Evolutionary conservation across 192 early-diverging fungal species (phyloP), one percentile per base, ranked within the genome.

Genomic region (Coemansia aciculifera): DNA sequence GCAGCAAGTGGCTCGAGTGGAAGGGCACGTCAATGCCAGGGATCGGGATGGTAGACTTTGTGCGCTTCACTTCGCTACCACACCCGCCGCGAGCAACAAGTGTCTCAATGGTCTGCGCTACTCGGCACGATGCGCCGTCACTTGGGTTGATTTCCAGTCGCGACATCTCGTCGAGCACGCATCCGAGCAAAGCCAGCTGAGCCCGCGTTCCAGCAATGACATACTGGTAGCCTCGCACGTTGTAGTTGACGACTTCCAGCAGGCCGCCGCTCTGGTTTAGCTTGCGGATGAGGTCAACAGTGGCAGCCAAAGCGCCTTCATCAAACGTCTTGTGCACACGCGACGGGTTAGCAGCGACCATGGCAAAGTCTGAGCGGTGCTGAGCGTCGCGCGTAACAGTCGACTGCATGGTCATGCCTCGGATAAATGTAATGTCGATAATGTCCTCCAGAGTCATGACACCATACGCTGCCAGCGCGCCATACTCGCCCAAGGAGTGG

Each of bases 351-450:
- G 93, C 92, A 48, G 96, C 96, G 62, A 89, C 89, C 94, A 98
- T 96, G 82, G 91, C 94, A 83, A 94, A 98, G 67, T 93, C 86
- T 52, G 96, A 97, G n/a, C 90, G 87, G 40, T 91, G 87, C 23
- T 83, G 34, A 1, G 75, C 72, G 62, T 96, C 95, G 61, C 95
- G 90, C 60, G 85, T 86, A 2, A 98, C 96, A 19, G 94, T 92
- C 42, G 90, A 84, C 86, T 97, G 96, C 96, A 98, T 97, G n/a
- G 94, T 95, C 92, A 95, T 93, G 70, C 96, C 96, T 74, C 96
- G 92, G 86, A 95, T 93, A 83, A 98, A 97, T 23, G 93, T 92
- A 23, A 98, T 90, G 68, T 97, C 95, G 43, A 95, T 88, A 10
- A 95, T 74, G 23, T 89, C 86, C 73, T 96, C 92, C 61, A 95